These are phyloP conservation scores for Penicillium sp. DNA, from an alignment of 2,329 filamentous ascomycete species.

Conservation along the genomic window DNA sequence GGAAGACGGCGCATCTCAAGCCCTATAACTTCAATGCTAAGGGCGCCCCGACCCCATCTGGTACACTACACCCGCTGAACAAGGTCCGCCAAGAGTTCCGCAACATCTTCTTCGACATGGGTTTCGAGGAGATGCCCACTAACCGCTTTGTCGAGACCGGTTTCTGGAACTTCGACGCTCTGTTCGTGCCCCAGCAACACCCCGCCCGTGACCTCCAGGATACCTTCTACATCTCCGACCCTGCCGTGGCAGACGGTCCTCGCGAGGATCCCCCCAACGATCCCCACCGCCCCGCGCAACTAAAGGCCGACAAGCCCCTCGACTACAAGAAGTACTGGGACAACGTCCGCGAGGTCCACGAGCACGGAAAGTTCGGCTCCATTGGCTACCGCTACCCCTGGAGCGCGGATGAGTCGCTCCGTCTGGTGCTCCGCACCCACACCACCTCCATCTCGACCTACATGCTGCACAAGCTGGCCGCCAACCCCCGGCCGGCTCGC, in stretches of 20 bases:
- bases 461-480: constrained; percentile 85
- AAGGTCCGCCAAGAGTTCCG: constrained; percentile 96
- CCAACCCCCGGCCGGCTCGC: constrained; percentile 78
- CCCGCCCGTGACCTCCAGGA: constrained; percentile 96
- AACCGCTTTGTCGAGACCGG: constrained; percentile 91
- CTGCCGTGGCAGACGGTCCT: constrained; percentile 67
- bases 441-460: constrained; percentile 90
- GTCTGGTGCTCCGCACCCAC: constrained; percentile 89
- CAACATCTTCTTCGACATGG: constrained; percentile 98
- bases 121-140: constrained; percentile 97
- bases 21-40: constrained; percentile 75
- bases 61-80: constrained; percentile 64
- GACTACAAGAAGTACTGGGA: constrained; percentile 87
- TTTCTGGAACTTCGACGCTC: constrained; percentile 98
- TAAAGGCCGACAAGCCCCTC: constrained; percentile 44
- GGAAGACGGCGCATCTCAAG: constrained; percentile 90
- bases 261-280: constrained; percentile 53
- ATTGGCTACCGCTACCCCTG: constrained; percentile 96
- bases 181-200: constrained; percentile 97
- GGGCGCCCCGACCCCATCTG: constrained; percentile 51
- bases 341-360: constrained; percentile 80
- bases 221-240: constrained; percentile 97
- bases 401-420: constrained; percentile 79
- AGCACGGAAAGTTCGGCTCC: constrained; percentile 88
- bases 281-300: constrained; percentile 33